Conservation (phyloP, 192 early-diverging fungal species). For the Chytriomyces sp. region DNA sequence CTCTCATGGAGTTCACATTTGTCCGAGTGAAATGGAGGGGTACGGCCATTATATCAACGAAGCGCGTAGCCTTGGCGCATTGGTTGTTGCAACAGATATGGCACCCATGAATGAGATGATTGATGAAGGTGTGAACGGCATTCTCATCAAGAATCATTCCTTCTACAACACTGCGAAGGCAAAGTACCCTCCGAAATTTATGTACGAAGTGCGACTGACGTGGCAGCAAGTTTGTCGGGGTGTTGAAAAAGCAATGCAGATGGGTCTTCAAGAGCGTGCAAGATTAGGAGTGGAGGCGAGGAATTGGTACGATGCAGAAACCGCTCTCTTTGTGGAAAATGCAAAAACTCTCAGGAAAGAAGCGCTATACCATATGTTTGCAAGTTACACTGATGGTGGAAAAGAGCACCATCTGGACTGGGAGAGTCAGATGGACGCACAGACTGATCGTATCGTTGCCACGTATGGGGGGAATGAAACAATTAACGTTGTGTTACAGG, state of each 20-base stretch:
- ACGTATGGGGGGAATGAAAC: too few species aligned
- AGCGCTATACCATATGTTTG: too few species aligned
- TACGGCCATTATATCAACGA: conserved; percentile 31
- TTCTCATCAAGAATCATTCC: not conserved
- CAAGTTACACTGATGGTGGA: too few species aligned
- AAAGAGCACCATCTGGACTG: too few species aligned
- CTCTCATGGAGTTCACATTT: conserved; percentile 4
- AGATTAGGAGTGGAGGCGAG: not conserved
- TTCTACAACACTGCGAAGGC: not conserved
- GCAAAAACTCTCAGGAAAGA: too few species aligned
- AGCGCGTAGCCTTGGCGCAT: conserved; percentile 10
- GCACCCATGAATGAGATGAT: conserved; percentile 32
- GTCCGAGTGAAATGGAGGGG: conserved; percentile 14
- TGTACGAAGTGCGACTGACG: not conserved
- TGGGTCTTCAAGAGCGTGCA: not conserved
- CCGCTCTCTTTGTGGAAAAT: too few species aligned
- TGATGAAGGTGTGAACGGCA: conserved; percentile 11
- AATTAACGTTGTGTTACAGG: too few species aligned
- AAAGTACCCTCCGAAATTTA: conserved; percentile 14
- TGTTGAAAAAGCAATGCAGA: not conserved
- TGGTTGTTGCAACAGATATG: conserved; percentile 20
- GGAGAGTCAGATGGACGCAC: too few species aligned
- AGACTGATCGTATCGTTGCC: too few species aligned
- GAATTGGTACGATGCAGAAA: not conserved
- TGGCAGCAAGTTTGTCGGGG: not conserved